Conservation (phyloP, 257 asterid genomes). For the Plantago major region DNA sequence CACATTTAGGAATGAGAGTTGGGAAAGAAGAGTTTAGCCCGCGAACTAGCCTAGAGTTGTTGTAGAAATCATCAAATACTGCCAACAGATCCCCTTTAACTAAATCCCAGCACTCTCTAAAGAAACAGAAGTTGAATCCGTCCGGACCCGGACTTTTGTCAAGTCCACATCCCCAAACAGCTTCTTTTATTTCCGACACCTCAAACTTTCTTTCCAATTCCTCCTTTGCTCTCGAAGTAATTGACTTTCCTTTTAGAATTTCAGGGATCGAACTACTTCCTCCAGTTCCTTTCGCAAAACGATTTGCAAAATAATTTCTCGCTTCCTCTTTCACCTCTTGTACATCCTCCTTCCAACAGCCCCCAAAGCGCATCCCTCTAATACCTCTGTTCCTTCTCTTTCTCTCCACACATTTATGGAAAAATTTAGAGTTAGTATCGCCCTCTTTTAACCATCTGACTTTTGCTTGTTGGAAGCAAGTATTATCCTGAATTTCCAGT, state of each 20-base stretch:
- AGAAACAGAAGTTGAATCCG: neutral
- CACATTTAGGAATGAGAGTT: neutral
- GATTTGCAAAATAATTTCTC: no score
- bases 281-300: no score
- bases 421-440: no score
- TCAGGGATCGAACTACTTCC: no score
- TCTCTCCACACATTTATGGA: neutral
- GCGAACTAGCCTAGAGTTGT: neutral
- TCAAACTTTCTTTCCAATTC: neutral
- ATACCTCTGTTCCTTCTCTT: neutral
- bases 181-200: neutral
- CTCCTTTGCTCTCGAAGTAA: no score
- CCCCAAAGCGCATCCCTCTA: neutral
- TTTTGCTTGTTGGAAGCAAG: neutral
- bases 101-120: neutral
- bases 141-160: neutral
- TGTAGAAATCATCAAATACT: neutral
- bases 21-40: neutral
- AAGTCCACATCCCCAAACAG: neutral
- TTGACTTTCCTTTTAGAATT: no score
- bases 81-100: neutral
- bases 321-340: no score
- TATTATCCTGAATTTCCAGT: no score
- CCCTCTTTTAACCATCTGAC: neutral
- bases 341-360: no score